Conservation (phyloP, 352 stramenopile species). For the Globisporangium camurandrum region DNA sequence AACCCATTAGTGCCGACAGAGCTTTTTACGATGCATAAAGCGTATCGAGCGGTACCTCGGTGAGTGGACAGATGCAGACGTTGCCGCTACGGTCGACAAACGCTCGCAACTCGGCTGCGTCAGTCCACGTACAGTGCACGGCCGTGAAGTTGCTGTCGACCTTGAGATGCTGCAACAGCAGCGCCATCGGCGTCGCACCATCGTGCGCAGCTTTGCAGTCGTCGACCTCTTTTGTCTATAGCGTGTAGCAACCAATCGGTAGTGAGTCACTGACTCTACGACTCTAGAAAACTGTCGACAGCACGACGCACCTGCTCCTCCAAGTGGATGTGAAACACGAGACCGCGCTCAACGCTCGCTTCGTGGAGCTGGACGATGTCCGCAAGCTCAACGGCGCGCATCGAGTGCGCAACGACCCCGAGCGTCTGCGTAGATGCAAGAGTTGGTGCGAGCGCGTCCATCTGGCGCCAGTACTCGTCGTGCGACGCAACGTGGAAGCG, state of each 20-base stretch:
- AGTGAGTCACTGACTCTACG: conserved; percentile 10
- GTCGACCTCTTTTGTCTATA: conserved; percentile 64
- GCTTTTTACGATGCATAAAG: neutral
- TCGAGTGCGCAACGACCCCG: conserved; percentile 68
- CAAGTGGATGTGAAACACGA: conserved; percentile 71
- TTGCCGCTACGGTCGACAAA: conserved; percentile 59
- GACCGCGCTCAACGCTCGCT: conserved; percentile 46
- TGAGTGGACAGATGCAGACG: conserved; percentile 71
- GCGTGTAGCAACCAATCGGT: too few relatives aligned
- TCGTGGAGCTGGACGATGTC: conserved; percentile 63
- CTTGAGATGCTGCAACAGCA: conserved; percentile 57
- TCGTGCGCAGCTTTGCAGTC: conserved; percentile 57
- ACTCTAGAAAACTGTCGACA: neutral
- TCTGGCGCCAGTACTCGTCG: conserved; percentile 60
- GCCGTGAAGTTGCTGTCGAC: conserved; percentile 72
- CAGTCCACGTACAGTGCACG: conserved; percentile 71
- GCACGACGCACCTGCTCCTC: conserved; percentile 29
- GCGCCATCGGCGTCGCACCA: conserved; percentile 50
- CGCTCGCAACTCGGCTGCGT: conserved; percentile 39
- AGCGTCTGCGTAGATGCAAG: conserved; percentile 41
- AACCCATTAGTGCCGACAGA: neutral
- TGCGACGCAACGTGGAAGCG: conserved; percentile 65
- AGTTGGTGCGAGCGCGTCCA: conserved; percentile 40
- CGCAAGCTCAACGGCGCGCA: conserved; percentile 51
- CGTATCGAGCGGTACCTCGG: conserved; percentile 23